phyloP scores from a whole-genome alignment of 768 basidiomycete genomes.

The Xerocomus spinulosus region DNA sequence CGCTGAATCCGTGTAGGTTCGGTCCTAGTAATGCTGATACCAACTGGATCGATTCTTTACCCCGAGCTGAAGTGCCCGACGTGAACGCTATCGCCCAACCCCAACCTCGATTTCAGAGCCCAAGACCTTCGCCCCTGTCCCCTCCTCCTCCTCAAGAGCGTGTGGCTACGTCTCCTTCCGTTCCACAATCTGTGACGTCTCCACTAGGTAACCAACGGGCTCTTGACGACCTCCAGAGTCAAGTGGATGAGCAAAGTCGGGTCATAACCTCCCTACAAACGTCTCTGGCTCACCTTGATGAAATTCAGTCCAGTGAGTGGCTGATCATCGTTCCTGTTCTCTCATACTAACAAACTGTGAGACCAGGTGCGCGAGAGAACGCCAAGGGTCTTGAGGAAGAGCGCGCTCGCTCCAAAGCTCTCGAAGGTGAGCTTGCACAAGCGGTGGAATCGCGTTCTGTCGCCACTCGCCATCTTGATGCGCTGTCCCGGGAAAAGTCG shows the following conservation, averaged over 20 bases:
- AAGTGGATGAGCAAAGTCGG: conserved; percentile 17
- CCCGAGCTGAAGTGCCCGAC: conserved; percentile 37
- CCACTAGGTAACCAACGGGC: neutral
- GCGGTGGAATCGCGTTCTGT: conserved; percentile 6
- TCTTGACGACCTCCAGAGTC: conserved; percentile 13
- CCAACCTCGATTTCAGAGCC: conserved; percentile 19
- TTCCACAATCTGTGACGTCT: neutral
- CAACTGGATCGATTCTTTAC: conserved; percentile 61
- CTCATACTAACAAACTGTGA: neutral
- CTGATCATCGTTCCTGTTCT: neutral
- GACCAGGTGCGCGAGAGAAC: conserved; percentile 16
- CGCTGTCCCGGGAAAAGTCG: conserved; percentile 22
- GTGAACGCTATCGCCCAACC: conserved; percentile 32
- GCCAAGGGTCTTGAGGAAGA: conserved; percentile 18
- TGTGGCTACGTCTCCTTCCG: conserved; percentile 2
- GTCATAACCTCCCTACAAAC: conserved; percentile 18
- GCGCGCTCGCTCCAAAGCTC: conserved; percentile 14
- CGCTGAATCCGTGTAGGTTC: conserved; percentile 36
- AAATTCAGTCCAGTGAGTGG: conserved; percentile 29
- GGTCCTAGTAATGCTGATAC: conserved; percentile 38
- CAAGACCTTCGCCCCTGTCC: conserved; percentile 13
- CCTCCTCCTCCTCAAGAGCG: conserved; percentile 15
- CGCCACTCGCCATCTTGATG: conserved; percentile 14
- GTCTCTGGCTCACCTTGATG: conserved; percentile 28
- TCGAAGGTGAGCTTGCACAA: conserved; percentile 21